phyloP scores from a whole-genome alignment of 2,329 filamentous ascomycete species.

The Whalleya microplaca region DNA sequence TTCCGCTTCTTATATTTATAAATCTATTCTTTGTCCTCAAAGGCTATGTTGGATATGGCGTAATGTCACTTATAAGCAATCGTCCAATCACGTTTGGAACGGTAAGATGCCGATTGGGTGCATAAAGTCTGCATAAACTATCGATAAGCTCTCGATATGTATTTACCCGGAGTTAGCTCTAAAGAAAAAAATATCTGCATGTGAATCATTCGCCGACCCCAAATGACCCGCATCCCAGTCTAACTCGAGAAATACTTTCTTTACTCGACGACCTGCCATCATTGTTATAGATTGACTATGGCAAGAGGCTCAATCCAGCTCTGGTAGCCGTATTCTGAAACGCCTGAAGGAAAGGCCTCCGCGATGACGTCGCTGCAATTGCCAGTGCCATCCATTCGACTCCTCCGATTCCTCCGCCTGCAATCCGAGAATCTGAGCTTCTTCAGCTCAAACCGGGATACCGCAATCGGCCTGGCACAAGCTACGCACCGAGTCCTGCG shows the following conservation, averaged over 20 bases:
- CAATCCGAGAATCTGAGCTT: constrained; percentile 66
- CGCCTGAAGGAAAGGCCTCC: constrained; percentile 4
- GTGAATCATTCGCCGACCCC: neutral
- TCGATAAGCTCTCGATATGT: no score
- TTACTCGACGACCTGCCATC: neutral
- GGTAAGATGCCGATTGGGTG: no score
- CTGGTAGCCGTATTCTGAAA: constrained; percentile 9
- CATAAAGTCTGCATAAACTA: no score
- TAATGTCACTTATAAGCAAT: no score
- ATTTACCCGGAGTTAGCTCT: no score
- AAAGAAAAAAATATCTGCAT: no score
- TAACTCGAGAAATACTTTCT: neutral
- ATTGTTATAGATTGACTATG: constrained; percentile 1
- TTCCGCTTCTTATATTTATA: no score
- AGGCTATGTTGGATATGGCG: no score
- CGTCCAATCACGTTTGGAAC: no score
- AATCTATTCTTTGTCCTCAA: no score
- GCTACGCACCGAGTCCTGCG: constrained; percentile 24
- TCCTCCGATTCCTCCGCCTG: constrained; percentile 73
- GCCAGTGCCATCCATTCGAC: constrained; percentile 56
- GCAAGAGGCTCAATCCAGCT: constrained; percentile 6
- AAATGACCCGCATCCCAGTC: neutral
- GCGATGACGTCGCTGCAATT: constrained; percentile 51
- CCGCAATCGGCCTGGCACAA: constrained; percentile 7
- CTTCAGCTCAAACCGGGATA: constrained; percentile 46